A percentile compares a stretch with the other conserved stretches of the same genome.
Conservation (phyloP, 192 early-diverging fungal genomes). For the Mortierella hygrophila region DNA sequence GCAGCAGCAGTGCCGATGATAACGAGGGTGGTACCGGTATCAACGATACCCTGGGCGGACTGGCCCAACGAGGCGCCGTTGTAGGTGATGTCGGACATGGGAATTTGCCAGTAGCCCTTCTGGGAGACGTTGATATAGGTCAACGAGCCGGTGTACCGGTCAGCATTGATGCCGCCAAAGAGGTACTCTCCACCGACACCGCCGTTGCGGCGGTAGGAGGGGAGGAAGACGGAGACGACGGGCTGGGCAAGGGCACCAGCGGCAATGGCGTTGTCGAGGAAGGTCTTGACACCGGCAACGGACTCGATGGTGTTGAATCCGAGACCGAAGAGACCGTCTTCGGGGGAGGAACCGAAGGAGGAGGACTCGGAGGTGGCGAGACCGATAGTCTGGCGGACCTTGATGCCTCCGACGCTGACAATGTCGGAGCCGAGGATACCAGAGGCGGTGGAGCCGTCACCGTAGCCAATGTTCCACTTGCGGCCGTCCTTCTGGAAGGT, state of each 20-base stretch:
- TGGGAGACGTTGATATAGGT: constrained; percentile 66
- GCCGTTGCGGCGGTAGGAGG: constrained; percentile 59
- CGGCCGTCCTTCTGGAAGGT: constrained; percentile 68
- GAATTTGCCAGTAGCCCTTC: constrained; percentile 69
- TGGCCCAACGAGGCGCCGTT: constrained; percentile 48
- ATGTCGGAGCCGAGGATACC: constrained; percentile 62
- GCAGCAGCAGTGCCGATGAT: constrained; percentile 66
- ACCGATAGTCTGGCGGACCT: constrained; percentile 71
- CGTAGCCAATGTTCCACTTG: constrained; percentile 73
- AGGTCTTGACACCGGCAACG: constrained; percentile 56
- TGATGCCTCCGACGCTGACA: constrained; percentile 69
- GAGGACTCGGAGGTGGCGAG: constrained; percentile 68
- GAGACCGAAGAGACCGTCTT: constrained; percentile 76
- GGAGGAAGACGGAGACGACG: constrained; percentile 72
- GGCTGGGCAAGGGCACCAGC: constrained; percentile 66
- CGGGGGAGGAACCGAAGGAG: constrained; percentile 63
- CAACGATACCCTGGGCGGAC: constrained; percentile 61
- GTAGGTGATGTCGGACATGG: constrained; percentile 59
- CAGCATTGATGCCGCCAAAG: constrained; percentile 68
- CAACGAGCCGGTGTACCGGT: constrained; percentile 59
- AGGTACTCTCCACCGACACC: constrained; percentile 62
- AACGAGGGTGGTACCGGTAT: constrained; percentile 76
- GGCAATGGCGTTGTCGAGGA: constrained; percentile 68
- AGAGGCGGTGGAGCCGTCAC: constrained; percentile 66
- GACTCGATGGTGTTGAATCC: constrained; percentile 66